Evolutionary conservation across 768 basidiomycete species (phyloP).

Genomic region (Fibroporia radiculosa): DNA sequence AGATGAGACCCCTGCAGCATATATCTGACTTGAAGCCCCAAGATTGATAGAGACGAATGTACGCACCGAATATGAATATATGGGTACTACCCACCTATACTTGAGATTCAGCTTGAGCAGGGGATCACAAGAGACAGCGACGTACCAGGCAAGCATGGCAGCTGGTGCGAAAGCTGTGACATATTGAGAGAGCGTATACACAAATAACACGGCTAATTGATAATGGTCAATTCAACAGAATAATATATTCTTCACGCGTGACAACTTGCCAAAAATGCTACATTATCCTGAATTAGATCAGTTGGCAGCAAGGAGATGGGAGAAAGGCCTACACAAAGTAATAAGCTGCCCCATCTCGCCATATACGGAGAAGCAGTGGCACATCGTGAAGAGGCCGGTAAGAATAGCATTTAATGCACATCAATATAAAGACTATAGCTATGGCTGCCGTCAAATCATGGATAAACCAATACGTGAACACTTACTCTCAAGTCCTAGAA

Average conservation of each 20-base stretch:
- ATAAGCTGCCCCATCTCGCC: constrained; percentile 11
- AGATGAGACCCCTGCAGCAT: constrained; percentile 15
- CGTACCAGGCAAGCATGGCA: too few relatives aligned
- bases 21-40: neutral
- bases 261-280: too few relatives aligned
- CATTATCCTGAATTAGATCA: constrained; percentile 4
- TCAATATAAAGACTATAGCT: constrained; percentile 13
- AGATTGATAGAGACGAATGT: constrained; percentile 6
- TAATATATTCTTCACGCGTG: too few relatives aligned
- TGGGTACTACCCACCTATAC: constrained; percentile 14
- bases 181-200: constrained; percentile 7
- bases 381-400: constrained; percentile 9
- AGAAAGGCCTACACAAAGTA: constrained; percentile 8
- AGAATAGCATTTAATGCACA: constrained; percentile 10
- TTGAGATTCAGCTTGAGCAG: neutral
- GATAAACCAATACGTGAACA: too few relatives aligned
- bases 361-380: constrained; percentile 9
- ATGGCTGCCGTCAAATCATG: neutral
- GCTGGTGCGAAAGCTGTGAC: neutral
- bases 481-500: too few relatives aligned
- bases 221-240: too few relatives aligned
- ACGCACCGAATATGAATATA: constrained; percentile 15
- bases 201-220: constrained; percentile 4
- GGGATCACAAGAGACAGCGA: neutral
- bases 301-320: neutral